Base-by-base conservation (phyloP, 2,329 filamentous ascomycete species). In the Pseudomassariella vexata region DNA sequence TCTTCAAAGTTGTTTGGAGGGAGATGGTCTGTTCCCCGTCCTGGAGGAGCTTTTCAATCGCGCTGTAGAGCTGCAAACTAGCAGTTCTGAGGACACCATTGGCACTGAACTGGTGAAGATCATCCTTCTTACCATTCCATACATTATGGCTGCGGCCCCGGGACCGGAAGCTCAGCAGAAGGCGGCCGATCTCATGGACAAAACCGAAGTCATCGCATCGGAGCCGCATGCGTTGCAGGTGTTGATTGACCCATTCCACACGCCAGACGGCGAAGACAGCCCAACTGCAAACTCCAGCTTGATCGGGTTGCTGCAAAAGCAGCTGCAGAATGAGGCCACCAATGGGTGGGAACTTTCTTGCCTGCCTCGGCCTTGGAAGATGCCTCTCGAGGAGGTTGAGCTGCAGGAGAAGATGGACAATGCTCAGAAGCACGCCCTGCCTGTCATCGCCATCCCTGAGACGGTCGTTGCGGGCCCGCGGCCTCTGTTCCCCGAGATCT, bases 21-120 rank as follows among this genome's bases (percentile, higher is more conserved):
- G 82, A 5, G 85, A 94, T 40, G 92, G 92, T 7, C 65, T 96
- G 19, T 94, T 94, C 53, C 73, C 82, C 2, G 64, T 95, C 24
- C 63, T 98, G 31, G 85, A 94, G 45, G 86, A 94, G 59, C 71
- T 98, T n/a, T 94, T 96, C 55, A 78, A 75, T 37, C 78, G 87
- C 32, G 89, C 92, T n/a, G 87, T 88, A 8, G 88, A 95, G 57
- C 68, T 95, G 40, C 90, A 96, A 66, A 95, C 87, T 23, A 84
- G 85, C 6, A 94, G 86, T 48, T 89, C 85, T 11, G 90, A 95
- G 50, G 90, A 96, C 73, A 80, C 74, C 0, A 75, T 82, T 41
- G 77, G 77, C 29, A 80, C 94, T 24, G 92, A 96, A 63, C 75
- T 98, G 20, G 88, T 95, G 56, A 96, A 95, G 62, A 89, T 95